Conservation (phyloP, 306 rosid genomes). For the Cucurbita maxima region DNA sequence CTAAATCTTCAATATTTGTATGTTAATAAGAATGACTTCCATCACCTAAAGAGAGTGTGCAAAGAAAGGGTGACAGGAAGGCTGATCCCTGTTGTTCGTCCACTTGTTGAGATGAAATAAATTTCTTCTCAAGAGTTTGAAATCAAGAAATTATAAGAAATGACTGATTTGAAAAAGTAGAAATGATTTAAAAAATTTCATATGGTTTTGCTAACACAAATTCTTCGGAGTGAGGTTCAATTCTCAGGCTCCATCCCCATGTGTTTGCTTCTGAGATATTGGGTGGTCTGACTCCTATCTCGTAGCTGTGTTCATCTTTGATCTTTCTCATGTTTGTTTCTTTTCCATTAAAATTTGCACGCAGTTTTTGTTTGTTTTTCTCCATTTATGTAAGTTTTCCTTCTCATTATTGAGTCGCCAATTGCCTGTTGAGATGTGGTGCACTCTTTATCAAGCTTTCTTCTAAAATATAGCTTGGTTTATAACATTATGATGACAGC, state of each 20-base stretch:
- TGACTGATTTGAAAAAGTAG: neutral
- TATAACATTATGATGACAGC: slow-evolving; percentile 25
- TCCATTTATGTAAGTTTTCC: neutral
- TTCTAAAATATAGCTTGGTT: neutral
- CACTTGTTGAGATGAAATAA: neutral
- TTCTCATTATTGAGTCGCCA: neutral
- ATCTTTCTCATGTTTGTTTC: neutral
- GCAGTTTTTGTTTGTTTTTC: neutral
- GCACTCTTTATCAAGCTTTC: neutral
- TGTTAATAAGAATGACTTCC: neutral
- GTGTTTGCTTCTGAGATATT: neutral
- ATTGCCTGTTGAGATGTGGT: neutral
- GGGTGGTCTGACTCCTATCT: neutral
- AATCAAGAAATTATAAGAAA: neutral
- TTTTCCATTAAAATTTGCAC: neutral
- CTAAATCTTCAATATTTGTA: neutral
- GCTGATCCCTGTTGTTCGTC: neutral
- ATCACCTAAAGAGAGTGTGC: neutral
- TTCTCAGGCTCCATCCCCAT: neutral
- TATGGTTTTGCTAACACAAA: too few species aligned
- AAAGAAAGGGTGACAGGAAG: neutral
- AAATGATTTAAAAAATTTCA: neutral
- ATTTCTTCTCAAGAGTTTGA: neutral
- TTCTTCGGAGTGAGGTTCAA: neutral
- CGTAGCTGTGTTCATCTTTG: neutral